Evolutionary conservation across 2,329 filamentous ascomycete species (phyloP).

Genomic region (Ceratocystis lukuohia): DNA sequence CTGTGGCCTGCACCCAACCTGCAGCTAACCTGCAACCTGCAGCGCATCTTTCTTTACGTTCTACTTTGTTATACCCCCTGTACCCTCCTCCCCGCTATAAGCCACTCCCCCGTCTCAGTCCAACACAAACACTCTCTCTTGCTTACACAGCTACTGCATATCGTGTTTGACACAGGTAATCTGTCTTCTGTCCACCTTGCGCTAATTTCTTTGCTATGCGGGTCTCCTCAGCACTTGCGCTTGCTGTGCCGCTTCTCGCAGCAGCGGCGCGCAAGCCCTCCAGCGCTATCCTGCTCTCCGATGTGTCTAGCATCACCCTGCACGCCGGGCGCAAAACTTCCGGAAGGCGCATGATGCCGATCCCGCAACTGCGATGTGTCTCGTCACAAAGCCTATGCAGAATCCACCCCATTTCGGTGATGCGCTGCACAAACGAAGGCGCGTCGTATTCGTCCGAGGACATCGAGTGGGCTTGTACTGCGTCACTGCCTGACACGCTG

Average conservation of each 20-base stretch:
- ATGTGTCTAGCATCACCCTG: slow-evolving; percentile 66
- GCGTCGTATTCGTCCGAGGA: slow-evolving; percentile 65
- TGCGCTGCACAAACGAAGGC: slow-evolving; percentile 84
- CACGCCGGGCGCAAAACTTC: slow-evolving; percentile 52
- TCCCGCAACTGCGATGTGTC: slow-evolving; percentile 68
- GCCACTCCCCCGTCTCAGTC: no score
- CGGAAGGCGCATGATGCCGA: slow-evolving; percentile 59
- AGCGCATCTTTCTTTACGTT: no score
- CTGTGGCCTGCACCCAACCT: no score
- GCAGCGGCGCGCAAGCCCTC: not conserved
- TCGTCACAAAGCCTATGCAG: slow-evolving; percentile 51
- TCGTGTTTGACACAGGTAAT: not conserved
- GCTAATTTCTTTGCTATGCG: not conserved
- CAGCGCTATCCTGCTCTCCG: slow-evolving; percentile 43
- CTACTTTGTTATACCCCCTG: no score
- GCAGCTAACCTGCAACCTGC: not conserved
- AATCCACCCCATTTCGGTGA: slow-evolving; percentile 49
- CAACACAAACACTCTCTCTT: not conserved
- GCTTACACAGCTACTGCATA: not conserved
- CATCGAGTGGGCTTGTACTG: slow-evolving; percentile 80
- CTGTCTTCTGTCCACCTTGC: not conserved
- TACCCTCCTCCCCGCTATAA: no score
- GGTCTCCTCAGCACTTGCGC: not conserved
- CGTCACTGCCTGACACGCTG: slow-evolving; percentile 45
- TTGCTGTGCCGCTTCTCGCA: not conserved